Conservation (phyloP, 495 filamentous ascomycete species). For the Pyrenula massariospora region DNA sequence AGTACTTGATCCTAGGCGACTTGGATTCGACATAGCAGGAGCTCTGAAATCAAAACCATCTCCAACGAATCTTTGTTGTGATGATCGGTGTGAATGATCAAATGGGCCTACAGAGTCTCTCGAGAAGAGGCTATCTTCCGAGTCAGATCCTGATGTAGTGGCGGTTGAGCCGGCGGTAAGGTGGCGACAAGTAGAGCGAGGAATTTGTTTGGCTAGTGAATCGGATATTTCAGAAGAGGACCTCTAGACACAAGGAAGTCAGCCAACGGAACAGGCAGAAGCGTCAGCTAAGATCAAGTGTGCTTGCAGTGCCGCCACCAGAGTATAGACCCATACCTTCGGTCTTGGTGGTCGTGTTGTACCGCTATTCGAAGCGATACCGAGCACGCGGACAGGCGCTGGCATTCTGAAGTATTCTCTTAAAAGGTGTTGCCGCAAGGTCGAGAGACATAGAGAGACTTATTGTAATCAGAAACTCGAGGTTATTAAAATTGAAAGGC, state of each 20-base stretch:
- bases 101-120: background rate
- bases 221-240: too few species aligned
- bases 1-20: constrained; percentile 2
- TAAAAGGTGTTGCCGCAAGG: too few species aligned
- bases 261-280: too few species aligned
- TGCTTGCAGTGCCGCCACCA: too few species aligned
- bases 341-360: background rate
- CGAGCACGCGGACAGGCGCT: background rate
- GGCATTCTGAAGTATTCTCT: background rate
- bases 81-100: constrained; percentile 5
- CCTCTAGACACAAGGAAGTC: too few species aligned
- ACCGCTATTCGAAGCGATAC: background rate
- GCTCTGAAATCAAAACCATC: constrained; percentile 39
- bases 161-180: background rate
- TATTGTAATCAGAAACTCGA: too few species aligned
- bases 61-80: constrained; percentile 24
- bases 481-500: too few species aligned
- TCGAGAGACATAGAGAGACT: too few species aligned
- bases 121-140: background rate
- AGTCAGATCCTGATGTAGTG: background rate
- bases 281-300: too few species aligned
- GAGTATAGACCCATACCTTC: too few species aligned
- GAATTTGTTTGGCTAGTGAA: background rate
- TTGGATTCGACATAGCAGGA: constrained; percentile 22
- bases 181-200: background rate